Base-by-base conservation (phyloP, 768 basidiomycete genomes). In the Amanita molliuscula region DNA sequence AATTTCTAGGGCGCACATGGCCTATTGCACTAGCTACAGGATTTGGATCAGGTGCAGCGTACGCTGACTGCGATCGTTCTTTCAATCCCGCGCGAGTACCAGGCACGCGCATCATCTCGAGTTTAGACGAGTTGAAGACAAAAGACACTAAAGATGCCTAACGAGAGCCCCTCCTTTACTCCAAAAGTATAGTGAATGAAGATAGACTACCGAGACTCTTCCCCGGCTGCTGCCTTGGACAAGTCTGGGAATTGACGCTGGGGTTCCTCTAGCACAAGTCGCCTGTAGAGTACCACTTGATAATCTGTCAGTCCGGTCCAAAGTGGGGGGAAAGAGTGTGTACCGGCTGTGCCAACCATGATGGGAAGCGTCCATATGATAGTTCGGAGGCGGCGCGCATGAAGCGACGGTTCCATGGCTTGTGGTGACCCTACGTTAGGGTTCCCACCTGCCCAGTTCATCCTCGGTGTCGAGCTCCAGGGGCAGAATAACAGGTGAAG, bases 1-100 rank as follows among this genome's bases (percentile, higher is more conserved):
- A 47, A 20, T 42, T 41, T 37, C 36, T 54, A 93, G 91, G 91
- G 73, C 87, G 92, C 52, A 85, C 86, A 61, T 95, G 90, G 89
- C 91, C 91, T 40, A 82, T 95, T 56, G 81, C 87, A 26, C 77
- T 94, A 50, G 73, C 84, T 13, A 87, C 88, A 5, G 91, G 91
- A 31, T 92, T 93, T 62, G 91, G 91, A 29, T 76, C 82, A 35
- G 91, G 91, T 37, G 80, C 81, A 47, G 89, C 91, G 25, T 93
- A 90, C 62, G 82, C 88, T 26, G 91, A 94, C 75, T 93, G 91
- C 67, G 88, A 95, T 69, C 80, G 90, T 44, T 84, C 86, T 13
- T 95, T 94, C 79, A 92, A 92, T 69, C 86, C 89, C 16, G 84
- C 91, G 43, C 78, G 90, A 59, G 78, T 92, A 64, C 82, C 90